Base-by-base conservation (phyloP, 345 rosid species). In the Balakata baccata region DNA sequence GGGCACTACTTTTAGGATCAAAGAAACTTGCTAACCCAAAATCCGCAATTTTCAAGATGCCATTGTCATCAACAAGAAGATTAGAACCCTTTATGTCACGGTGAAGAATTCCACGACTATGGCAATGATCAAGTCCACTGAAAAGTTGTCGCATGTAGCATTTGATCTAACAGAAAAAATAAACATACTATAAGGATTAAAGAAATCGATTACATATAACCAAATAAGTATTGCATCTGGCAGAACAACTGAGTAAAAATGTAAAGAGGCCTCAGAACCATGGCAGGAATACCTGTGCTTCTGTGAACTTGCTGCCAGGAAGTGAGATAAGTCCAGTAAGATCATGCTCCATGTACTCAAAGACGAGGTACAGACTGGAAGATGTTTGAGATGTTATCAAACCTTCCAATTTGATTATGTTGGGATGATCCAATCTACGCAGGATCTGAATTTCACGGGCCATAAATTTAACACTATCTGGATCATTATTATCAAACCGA, bases 271-370 rank as follows among this genome's bases (percentile, higher is more conserved):
- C 34, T 29, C 2, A 2, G 34, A 29, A 29, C 7, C 13, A 69
- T n/a, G 53, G 43, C 37, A 66, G 18, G 45, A 73, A 25, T 84
- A 95, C 99, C 99, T 95, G 97, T 59, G 99, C 83, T 83, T 95
- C 97, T 0, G 89, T 75, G 76, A 95, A 95, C 82, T 89, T 89
- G 74, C 81, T 60, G n/a, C 94, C 90, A 3, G 99, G 96, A 71
- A 90, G 81, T 1, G 99, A 86, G 60, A 91, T 84, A 79, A 95
- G 89, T 68, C 99, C 99, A 5, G 92, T 91, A 34, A 95, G 96
- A 80, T 95, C 99, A 78, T 95, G 99, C 76, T 95, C 99, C 99
- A 95, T 95, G 65, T 92, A 95, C 82, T 95, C 99, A 9, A 95
- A 92, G 76, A 95, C 86, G 79, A 95, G 96, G 86, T 91, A 92